Evolutionary conservation across 2,329 filamentous ascomycete genomes (phyloP).

Genomic region (Dothideomycetes sp.): DNA sequence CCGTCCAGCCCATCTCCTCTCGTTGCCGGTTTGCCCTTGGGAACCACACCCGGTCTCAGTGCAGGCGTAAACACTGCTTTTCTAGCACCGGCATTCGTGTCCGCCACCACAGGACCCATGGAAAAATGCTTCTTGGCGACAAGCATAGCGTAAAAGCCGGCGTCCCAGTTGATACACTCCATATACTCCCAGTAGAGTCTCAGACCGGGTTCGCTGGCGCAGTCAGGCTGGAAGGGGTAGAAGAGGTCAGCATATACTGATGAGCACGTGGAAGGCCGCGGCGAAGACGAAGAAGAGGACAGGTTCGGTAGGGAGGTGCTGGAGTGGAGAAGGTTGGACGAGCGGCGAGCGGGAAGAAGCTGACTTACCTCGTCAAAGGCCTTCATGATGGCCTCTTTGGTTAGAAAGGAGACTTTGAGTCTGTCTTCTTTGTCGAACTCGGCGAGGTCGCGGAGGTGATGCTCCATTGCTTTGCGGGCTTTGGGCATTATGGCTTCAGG

Average conservation of each 20-base stretch:
- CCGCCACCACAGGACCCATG: too few species aligned
- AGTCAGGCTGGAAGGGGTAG: not conserved
- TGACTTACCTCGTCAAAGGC: conserved; percentile 31
- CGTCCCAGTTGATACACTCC: conserved; percentile 30
- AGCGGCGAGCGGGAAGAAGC: too few species aligned
- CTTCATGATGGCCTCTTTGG: conserved; percentile 25
- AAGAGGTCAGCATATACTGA: not conserved
- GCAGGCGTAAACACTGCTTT: too few species aligned
- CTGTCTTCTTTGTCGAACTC: conserved; percentile 29
- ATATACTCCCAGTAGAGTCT: conserved; percentile 39
- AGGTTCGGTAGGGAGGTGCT: too few species aligned
- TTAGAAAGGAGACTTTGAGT: conserved; percentile 25
- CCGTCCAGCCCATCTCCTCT: not conserved
- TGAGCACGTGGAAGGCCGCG: not conserved
- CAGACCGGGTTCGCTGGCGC: conserved; percentile 27
- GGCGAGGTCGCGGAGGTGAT: conserved; percentile 23
- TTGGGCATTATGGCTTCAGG: too few species aligned
- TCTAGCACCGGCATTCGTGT: too few species aligned
- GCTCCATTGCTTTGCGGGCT: not conserved
- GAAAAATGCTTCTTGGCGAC: conserved; percentile 14
- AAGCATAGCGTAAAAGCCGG: conserved; percentile 30
- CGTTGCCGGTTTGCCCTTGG: too few species aligned
- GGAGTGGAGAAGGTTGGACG: too few species aligned
- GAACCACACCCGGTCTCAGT: too few species aligned
- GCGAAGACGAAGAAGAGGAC: not conserved